Evolutionary conservation across 2,329 filamentous ascomycete genomes (phyloP).

Genomic region (Fusarium floridanum): DNA sequence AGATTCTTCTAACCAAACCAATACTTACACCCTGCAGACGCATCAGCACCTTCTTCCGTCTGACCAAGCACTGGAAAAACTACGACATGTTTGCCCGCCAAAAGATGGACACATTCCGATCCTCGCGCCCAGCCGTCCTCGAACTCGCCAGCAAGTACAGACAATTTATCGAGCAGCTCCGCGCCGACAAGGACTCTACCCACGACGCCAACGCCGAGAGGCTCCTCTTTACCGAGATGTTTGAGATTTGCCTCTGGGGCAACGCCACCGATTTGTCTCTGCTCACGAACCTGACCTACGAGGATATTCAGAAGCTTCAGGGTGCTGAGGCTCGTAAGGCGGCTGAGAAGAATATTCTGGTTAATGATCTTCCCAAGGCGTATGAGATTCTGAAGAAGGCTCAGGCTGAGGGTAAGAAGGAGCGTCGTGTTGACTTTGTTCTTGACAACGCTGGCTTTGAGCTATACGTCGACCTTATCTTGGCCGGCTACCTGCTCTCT

Average conservation of each 20-base stretch:
- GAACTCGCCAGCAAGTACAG: slow-evolving; percentile 86
- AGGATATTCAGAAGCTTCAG: slow-evolving; percentile 97
- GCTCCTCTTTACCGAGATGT: slow-evolving; percentile 90
- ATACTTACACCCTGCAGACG: slow-evolving; percentile 63
- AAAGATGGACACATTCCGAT: slow-evolving; percentile 92
- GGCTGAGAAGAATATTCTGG: slow-evolving; percentile 90
- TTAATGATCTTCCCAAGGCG: slow-evolving; percentile 83
- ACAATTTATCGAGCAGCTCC: slow-evolving; percentile 77
- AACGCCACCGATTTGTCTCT: slow-evolving; percentile 96
- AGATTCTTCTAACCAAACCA: background rate
- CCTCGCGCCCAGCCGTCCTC: slow-evolving; percentile 86
- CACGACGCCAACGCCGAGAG: slow-evolving; percentile 77
- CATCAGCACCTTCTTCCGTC: slow-evolving; percentile 81
- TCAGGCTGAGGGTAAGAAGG: slow-evolving; percentile 71
- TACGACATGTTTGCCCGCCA: slow-evolving; percentile 93
- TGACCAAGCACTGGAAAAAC: slow-evolving; percentile 84
- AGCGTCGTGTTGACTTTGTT: slow-evolving; percentile 90
- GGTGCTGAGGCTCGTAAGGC: slow-evolving; percentile 87
- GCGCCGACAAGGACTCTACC: slow-evolving; percentile 63
- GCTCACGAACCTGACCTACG: slow-evolving; percentile 89
- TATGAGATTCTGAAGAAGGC: slow-evolving; percentile 78
- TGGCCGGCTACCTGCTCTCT: slow-evolving; percentile 90
- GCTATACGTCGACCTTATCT: slow-evolving; percentile 92
- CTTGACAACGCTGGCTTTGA: slow-evolving; percentile 98
- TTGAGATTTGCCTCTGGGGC: slow-evolving; percentile 96